Percentiles rank a stretch among this genome's conserved stretches.
Conservation (phyloP, 371 early-diverging fungal genomes). For the Mortierella polycephala region DNA sequence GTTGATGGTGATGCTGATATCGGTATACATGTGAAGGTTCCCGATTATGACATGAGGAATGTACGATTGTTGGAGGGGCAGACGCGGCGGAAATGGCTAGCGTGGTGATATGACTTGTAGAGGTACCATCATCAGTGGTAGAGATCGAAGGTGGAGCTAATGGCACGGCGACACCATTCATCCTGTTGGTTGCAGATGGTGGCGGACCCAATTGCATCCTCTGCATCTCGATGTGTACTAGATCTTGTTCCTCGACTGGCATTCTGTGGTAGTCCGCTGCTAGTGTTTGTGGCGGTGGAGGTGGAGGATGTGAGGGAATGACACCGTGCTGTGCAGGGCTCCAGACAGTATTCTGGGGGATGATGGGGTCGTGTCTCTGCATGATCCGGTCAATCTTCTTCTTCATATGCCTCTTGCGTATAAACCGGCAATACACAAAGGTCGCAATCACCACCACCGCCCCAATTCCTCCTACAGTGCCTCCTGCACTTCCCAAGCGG, state of each 20-base stretch:
- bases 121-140: background rate
- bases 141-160: conserved; percentile 6
- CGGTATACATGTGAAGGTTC: background rate
- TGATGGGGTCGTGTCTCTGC: background rate
- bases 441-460: background rate
- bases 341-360: background rate
- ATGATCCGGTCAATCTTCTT: conserved; percentile 18
- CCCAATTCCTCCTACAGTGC: conserved; percentile 1
- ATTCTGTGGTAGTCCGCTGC: background rate
- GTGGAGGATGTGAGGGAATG: background rate
- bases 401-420: conserved; percentile 3
- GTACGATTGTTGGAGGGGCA: no score
- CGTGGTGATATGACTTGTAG: background rate
- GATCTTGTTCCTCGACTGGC: conserved; percentile 12
- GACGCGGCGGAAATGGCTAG: no score
- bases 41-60: background rate
- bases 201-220: conserved; percentile 15
- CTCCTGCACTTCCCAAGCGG: background rate
- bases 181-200: background rate
- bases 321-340: background rate
- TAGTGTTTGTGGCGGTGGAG: background rate
- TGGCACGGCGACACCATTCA: background rate
- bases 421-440: background rate
- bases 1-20: conserved; percentile 1
- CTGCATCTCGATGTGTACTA: conserved; percentile 25